phyloP scores from a whole-genome alignment of 176 grass and related monocot genomes.

The Oryza punctata region DNA sequence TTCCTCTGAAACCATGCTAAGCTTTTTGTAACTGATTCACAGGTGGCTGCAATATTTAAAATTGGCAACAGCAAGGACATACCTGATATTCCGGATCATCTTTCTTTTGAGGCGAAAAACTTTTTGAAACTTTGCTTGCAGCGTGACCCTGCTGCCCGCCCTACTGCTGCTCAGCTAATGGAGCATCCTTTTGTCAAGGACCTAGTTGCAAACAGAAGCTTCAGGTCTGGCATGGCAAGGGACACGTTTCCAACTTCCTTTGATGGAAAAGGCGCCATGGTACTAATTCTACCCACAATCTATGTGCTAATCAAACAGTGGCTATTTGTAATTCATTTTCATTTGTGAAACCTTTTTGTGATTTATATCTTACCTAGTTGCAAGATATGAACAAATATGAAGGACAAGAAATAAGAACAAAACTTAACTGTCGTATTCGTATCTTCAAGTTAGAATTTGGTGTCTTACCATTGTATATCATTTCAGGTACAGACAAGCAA shows the following conservation, averaged over 20 bases:
- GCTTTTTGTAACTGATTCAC: conserved; percentile 25
- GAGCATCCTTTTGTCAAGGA: conserved; percentile 90
- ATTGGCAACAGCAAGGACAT: conserved; percentile 98
- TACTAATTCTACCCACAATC: conserved; percentile 17
- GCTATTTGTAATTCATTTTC: neutral
- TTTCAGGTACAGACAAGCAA: conserved; percentile 48
- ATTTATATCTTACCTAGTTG: conserved; percentile 3
- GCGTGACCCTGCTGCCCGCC: conserved; percentile 82
- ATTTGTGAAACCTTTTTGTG: conserved; percentile 2
- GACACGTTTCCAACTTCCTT: conserved; percentile 37
- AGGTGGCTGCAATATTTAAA: conserved; percentile 99
- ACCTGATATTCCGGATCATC: conserved; percentile 86
- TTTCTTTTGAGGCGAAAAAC: conserved; percentile 73
- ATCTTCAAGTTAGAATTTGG: neutral
- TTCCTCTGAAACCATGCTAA: conserved; percentile 35
- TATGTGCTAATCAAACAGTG: conserved; percentile 2
- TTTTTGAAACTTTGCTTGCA: conserved; percentile 91
- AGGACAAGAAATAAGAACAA: neutral
- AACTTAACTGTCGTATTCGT: neutral
- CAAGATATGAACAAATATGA: neutral
- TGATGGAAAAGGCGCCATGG: conserved; percentile 38
- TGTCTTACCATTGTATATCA: conserved; percentile 16
- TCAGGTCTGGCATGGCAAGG: conserved; percentile 50
- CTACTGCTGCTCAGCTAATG: conserved; percentile 78
- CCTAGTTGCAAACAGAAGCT: conserved; percentile 39